phyloP scores from a whole-genome alignment of 2,329 filamentous ascomycete species.

The Trichophyton rubrum region DNA sequence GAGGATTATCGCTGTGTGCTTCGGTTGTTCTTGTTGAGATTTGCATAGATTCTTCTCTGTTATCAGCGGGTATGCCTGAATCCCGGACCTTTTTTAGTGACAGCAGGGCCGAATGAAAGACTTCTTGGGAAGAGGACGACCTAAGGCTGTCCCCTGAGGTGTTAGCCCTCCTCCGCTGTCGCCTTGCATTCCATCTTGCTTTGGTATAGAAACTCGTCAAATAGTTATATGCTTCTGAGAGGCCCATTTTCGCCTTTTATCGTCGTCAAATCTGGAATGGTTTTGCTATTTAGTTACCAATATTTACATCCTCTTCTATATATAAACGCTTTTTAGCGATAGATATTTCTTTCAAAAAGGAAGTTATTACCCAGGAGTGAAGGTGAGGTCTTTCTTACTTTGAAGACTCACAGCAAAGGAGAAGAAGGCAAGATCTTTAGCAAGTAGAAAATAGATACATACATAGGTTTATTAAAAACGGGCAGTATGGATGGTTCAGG shows the following conservation, averaged over 20 bases:
- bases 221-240: constrained; percentile 11
- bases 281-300: neutral
- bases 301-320: neutral
- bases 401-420: too few species aligned
- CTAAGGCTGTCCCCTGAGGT: neutral
- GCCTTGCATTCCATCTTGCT: neutral
- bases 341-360: neutral
- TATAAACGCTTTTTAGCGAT: neutral
- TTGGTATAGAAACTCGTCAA: constrained; percentile 13
- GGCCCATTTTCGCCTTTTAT: constrained; percentile 3
- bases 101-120: neutral
- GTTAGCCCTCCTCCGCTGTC: neutral
- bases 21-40: neutral
- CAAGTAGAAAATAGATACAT: neutral
- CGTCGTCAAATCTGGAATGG: neutral
- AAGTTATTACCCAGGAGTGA: neutral
- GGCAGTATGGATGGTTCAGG: neutral
- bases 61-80: neutral
- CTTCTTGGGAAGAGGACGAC: neutral
- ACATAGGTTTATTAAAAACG: neutral
- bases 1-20: neutral
- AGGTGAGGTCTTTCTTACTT: neutral
- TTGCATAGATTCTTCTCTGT: neutral
- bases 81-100: neutral
- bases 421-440: neutral